Evolutionary conservation across 352 stramenopile genomes (phyloP).

Genomic region (Phytophthora brassicae): DNA sequence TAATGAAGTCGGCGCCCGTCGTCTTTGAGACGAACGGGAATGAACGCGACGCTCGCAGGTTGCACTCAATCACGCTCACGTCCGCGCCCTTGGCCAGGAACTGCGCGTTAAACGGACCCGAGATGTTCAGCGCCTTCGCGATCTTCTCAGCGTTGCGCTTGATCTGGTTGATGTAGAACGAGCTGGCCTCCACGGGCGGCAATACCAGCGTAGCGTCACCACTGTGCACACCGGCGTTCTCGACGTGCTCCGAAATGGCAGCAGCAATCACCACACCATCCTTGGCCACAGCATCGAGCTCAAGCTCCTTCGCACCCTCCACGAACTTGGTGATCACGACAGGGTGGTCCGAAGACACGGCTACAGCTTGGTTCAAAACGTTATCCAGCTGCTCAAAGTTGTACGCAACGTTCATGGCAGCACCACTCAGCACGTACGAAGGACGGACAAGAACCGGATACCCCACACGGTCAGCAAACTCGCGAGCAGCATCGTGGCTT

Average conservation of each 20-base stretch:
- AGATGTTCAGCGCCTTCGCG: conserved; percentile 96
- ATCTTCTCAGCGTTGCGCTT: conserved; percentile 96
- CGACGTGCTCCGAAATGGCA: conserved; percentile 99
- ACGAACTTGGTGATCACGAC: conserved; percentile 99
- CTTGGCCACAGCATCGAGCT: conserved; percentile 98
- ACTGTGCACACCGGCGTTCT: conserved; percentile 99
- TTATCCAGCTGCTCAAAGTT: conserved; percentile 89
- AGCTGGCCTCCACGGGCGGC: conserved; percentile 97
- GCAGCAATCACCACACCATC: conserved; percentile 97
- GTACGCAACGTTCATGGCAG: conserved; percentile 98
- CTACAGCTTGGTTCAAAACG: conserved; percentile 90
- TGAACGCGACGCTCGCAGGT: conserved; percentile 97
- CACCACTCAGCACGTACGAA: conserved; percentile 97
- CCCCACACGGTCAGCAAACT: conserved; percentile 93
- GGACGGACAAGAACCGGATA: conserved; percentile 97
- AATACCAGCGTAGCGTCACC: conserved; percentile 98
- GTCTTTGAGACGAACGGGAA: conserved; percentile 99
- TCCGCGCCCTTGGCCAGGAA: conserved; percentile 98
- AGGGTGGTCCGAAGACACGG: conserved; percentile 94
- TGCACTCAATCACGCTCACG: conserved; percentile 99
- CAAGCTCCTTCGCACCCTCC: conserved; percentile 97
- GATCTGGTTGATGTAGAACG: conserved; percentile 97
- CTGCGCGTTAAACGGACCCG: conserved; percentile 99
- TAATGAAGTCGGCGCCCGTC: conserved; percentile 99
- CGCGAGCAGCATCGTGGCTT: conserved; percentile 80